Evolutionary conservation across 2,329 filamentous ascomycete species (phyloP), one percentile per base, ranked within the genome.

Genomic region (Aspergillus floridensis): DNA sequence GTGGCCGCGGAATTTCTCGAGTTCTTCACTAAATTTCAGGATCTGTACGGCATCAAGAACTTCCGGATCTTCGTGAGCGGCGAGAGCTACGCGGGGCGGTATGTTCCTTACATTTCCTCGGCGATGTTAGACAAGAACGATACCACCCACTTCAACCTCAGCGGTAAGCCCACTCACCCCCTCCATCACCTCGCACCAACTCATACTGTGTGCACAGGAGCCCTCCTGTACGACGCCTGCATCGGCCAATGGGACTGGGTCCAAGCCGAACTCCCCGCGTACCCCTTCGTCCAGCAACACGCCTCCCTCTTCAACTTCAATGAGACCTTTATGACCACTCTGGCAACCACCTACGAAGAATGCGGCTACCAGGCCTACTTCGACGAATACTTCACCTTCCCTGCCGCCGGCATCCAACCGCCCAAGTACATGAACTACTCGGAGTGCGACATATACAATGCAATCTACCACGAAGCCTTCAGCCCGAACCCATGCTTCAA

Each of bases 1-100:
- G 82, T 87, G 1, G 89, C 89, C 0, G 74, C 78, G 31, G 84
- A 93, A 64, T 92, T 93, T 72, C 76, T 90, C 21, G 88, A 88
- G 53, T 95, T 92, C 76, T 92, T 88, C 82, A 87, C 88, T 76
- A 91, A 91, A 76, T 92, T 92, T 66, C 77, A 91, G 59, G 79
- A 90, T 46, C 86, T 85, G 0, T 92, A 92, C 66, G 80, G 78
- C 14, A 80, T 91, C 66, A 82, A 89, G 44, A 83, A 84, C 29
- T 86, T 84, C 68, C 90, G 89, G 65, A 84, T 92, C 24, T 95
- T 88, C 73, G 84, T 95, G 56, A 83, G 89, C 0, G 91, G 89
- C 6, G 89, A 91, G 72, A 88, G 83, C 0, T 92, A 90, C 68
- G 89, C 85, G 1, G 89, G 89, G 16, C 76, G 79, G 64, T 89